Conservation (phyloP, 2,329 filamentous ascomycete species). For the Ophiosphaerella narmari region DNA sequence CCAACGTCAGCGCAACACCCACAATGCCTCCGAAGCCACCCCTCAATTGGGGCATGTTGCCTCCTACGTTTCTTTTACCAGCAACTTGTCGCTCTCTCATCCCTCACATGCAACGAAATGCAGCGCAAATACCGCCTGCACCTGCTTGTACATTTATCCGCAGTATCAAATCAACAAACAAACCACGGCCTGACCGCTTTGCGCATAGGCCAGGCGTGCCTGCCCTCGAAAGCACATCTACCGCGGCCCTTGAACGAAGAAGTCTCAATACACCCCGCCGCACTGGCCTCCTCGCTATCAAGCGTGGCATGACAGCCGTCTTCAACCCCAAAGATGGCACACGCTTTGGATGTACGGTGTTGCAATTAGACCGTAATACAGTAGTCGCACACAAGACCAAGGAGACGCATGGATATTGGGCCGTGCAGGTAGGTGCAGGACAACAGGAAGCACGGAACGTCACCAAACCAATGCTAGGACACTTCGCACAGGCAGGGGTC, state of each 20-base stretch:
- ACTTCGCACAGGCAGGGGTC: slow-evolving; percentile 81
- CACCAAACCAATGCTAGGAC: slow-evolving; percentile 81
- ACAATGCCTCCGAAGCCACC: slow-evolving; percentile 43
- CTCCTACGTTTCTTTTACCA: slow-evolving; percentile 35
- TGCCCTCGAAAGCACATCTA: slow-evolving; percentile 60
- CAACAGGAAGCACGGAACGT: slow-evolving; percentile 75
- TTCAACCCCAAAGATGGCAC: slow-evolving; percentile 77
- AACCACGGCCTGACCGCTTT: slow-evolving; percentile 57
- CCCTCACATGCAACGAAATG: slow-evolving; percentile 20
- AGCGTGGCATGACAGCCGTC: slow-evolving; percentile 94
- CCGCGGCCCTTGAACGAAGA: slow-evolving; percentile 65
- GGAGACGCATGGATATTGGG: slow-evolving; percentile 84
- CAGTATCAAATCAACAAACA: slow-evolving; percentile 62
- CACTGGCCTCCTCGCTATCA: slow-evolving; percentile 81
- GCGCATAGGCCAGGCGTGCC: slow-evolving; percentile 56
- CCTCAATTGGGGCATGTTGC: slow-evolving; percentile 40
- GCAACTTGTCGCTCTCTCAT: slow-evolving; percentile 31
- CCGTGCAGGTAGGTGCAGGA: slow-evolving; percentile 85
- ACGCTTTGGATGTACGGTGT: slow-evolving; percentile 84
- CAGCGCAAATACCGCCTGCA: slow-evolving; percentile 10
- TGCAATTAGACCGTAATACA: slow-evolving; percentile 91
- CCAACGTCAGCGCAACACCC: slow-evolving; percentile 8
- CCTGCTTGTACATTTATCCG: slow-evolving; percentile 33
- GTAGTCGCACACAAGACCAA: slow-evolving; percentile 86
- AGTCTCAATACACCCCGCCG: slow-evolving; percentile 65